Percentiles rank a stretch among this genome's conserved stretches.
Conservation (phyloP, 108 stramenopile genomes). For the Pseudonitzschia delicatissima region DNA sequence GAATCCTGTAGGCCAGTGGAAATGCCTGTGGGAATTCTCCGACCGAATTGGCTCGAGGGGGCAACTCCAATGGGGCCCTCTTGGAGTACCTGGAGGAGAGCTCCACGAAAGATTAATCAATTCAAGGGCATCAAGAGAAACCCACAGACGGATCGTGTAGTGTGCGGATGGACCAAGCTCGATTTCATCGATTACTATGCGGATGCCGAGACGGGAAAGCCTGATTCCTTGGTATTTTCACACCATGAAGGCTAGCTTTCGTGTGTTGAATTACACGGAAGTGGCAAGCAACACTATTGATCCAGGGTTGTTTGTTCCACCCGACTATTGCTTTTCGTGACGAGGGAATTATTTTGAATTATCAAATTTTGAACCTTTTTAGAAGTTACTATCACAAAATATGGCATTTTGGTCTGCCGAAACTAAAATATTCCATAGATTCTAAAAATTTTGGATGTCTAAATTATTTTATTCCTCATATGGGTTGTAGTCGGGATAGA, state of each 20-base stretch:
- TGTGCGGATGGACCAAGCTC: not conserved
- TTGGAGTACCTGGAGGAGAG: not conserved
- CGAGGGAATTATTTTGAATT: too few relatives aligned
- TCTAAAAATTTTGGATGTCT: too few relatives aligned
- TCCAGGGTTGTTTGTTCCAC: not conserved
- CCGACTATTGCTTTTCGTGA: not conserved
- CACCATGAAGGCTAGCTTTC: not conserved
- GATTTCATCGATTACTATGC: not conserved
- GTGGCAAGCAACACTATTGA: not conserved
- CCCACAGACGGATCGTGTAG: not conserved
- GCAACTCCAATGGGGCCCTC: not conserved
- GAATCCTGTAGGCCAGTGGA: not conserved
- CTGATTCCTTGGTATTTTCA: not conserved
- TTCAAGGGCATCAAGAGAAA: too few relatives aligned
- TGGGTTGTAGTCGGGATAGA: not conserved
- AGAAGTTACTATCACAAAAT: too few relatives aligned
- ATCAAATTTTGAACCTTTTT: too few relatives aligned
- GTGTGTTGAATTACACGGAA: not conserved
- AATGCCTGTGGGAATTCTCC: not conserved
- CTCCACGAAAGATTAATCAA: too few relatives aligned
- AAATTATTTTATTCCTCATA: too few relatives aligned
- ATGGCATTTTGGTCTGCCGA: too few relatives aligned
- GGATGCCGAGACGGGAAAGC: not conserved
- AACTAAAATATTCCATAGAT: too few relatives aligned
- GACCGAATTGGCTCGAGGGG: not conserved